Base-by-base conservation (phyloP, 805 yeast genomes). In the Saccharomyces jurei region DNA sequence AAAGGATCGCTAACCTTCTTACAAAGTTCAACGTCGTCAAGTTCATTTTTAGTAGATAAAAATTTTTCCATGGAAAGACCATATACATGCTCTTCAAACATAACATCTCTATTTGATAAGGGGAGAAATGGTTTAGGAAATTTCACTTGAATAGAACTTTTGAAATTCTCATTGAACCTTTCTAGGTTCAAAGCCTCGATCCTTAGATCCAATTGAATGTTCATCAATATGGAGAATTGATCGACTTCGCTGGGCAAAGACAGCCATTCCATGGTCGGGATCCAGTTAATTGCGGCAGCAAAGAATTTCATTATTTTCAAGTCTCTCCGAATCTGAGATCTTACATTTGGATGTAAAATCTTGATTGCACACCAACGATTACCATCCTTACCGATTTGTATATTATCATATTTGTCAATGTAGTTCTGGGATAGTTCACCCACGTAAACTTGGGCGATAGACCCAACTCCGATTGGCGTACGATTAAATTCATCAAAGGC, bases 251-350 rank as follows among this genome's bases (percentile, higher is more conserved):
- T 92, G 0, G 98, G 99, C 50, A 94, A 73, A 2, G 97, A 88
- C 4, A 94, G 75, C 99, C 99, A 94, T 67, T 94, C 97, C 96
- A 94, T 89, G 0, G 96, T 89, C 4, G 99, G 99, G 5, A 94
- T 73, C 5, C 67, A 63, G 63, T 91, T 84, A 51, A 94, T 80
- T 1, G 77, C 52, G 48, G 71, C 69, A 2, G 99, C 99, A 65
- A 91, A 86, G 59, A 86, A 81, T 28, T 71, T 73, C 97, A 94
- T 91, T 41, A 94, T 88, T 58, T 77, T 78, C 61, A 94, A 76
- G 68, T 94, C 99, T 54, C 98, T 77, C 54, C 79, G 79, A 26
- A 94, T 86, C 51, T 80, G 82, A 11, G 74, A 70, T 52, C 82
- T 86, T 4, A 90, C 97, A 22, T 79, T 74, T 1, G 99, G 99